Evolutionary conservation across 208 protist species (phyloP).

Genomic region (Crithidia bombi): DNA sequence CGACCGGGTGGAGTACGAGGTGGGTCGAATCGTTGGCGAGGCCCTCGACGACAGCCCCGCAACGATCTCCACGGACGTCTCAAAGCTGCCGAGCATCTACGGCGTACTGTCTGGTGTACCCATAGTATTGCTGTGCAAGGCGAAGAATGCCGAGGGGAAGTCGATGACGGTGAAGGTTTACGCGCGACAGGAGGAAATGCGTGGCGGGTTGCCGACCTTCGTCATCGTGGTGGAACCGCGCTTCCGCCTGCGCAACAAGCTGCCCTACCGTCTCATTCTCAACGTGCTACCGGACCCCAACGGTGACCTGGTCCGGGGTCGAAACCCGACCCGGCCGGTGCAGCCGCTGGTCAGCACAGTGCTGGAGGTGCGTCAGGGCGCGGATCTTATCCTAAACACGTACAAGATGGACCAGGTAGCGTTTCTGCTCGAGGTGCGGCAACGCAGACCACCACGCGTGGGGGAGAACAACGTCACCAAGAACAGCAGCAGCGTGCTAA

Average conservation of each 20-base stretch:
- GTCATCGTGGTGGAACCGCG: constrained; percentile 68
- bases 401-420: constrained; percentile 35
- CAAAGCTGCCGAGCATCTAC: constrained; percentile 40
- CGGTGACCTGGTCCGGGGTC: constrained; percentile 29
- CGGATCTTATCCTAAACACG: constrained; percentile 43
- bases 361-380: constrained; percentile 46
- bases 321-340: constrained; percentile 20
- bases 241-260: constrained; percentile 67
- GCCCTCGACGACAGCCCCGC: constrained; percentile 9
- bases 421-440: constrained; percentile 50
- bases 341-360: constrained; percentile 31
- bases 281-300: constrained; percentile 33
- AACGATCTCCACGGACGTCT: not conserved
- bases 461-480: constrained; percentile 12
- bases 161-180: constrained; percentile 42
- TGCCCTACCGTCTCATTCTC: constrained; percentile 68
- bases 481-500: not conserved
- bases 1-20: constrained; percentile 29
- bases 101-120: constrained; percentile 46
- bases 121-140: constrained; percentile 39
- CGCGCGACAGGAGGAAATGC: constrained; percentile 60
- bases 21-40: constrained; percentile 14
- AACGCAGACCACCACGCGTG: constrained; percentile 22
- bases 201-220: constrained; percentile 72
- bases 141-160: not conserved